Base-by-base conservation (phyloP, 306 rosid species). In the Prunus padus region DNA sequence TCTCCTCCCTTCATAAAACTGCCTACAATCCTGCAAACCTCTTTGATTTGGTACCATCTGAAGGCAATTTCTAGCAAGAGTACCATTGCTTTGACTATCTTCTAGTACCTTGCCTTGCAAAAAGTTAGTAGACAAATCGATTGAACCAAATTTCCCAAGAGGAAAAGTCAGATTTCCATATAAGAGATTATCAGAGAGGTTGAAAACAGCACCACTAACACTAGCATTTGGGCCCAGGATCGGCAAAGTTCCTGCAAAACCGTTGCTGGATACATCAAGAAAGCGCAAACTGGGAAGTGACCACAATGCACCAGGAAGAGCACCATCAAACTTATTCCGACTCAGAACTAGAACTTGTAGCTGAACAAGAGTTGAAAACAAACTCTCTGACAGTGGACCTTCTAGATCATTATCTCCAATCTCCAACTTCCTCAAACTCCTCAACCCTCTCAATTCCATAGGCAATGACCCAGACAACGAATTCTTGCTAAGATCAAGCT, bases 101-200 rank as follows among this genome's bases (percentile, higher is more conserved):
- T 57, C 75, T 22, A 54, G 74, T 52, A 77, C 80, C 28, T 69
- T 72, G 50, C 97, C 99, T 74, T 88, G 86, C 79, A 96, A 90
- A 87, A 83, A 92, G 81, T 96, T 96, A 66, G 84, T 52, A 26
- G 97, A 89, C 67, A 96, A 82, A 87, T 96, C 97, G 33, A 92
- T 73, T 23, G 22, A 80, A 51, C 77, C 40, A 74, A 69, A 74
- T 72, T 68, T 83, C 65, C 42, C 31, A 19, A 81, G 46, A 0
- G 86, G 80, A 59, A 37, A 61, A 83, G 80, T 84, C 76, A 92
- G 67, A 72, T 28, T 49, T 73, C 98, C 99, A 56, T 88, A 89
- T 45, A 96, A 89, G 23, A 83, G 33, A 83, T 96, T 96, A 83
- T 85, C 72, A 52, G 98, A 90, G 79, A 96, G 82, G 74, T 88